Percentiles rank a stretch among this genome's conserved stretches.
phyloP scores from a whole-genome alignment of 352 stramenopile species.

The Globisporangium alternatum region DNA sequence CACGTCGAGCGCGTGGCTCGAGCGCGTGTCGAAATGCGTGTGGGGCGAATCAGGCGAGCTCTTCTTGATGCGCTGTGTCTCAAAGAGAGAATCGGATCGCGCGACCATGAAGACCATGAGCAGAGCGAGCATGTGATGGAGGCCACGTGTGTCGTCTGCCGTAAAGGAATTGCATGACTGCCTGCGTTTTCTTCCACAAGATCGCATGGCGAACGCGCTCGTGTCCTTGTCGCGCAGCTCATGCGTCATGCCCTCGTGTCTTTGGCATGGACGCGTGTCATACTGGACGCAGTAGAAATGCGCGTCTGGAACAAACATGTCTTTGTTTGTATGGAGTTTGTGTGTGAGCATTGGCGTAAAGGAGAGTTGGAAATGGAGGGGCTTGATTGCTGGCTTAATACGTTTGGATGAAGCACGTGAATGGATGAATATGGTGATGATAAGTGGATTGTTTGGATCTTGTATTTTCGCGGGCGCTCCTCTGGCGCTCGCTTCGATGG shows the following conservation, averaged over 20 bases:
- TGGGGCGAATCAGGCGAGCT: too few species aligned
- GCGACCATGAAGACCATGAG: too few species aligned
- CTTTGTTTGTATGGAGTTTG: background rate
- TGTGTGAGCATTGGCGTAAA: background rate
- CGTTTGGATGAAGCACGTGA: too few species aligned
- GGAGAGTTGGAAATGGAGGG: background rate
- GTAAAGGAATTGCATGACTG: too few species aligned
- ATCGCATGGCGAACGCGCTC: background rate
- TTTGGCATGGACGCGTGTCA: background rate
- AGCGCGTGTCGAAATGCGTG: too few species aligned
- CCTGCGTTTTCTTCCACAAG: background rate
- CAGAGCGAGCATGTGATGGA: too few species aligned
- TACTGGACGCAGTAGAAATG: background rate
- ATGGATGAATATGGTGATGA: background rate
- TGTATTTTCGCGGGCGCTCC: background rate
- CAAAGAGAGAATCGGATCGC: too few species aligned
- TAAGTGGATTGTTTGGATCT: background rate
- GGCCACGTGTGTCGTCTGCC: too few species aligned
- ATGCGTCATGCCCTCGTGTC: conserved; percentile 1
- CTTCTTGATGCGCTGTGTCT: too few species aligned
- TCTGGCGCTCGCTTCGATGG: background rate
- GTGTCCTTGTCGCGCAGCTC: background rate
- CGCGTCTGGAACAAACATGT: background rate
- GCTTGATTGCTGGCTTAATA: too few species aligned
- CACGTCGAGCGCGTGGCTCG: too few species aligned